A percentile compares a stretch with the other conserved stretches of the same genome.
Conservation (phyloP, 148 eudicot genomes). For the Beta vulgaris region DNA sequence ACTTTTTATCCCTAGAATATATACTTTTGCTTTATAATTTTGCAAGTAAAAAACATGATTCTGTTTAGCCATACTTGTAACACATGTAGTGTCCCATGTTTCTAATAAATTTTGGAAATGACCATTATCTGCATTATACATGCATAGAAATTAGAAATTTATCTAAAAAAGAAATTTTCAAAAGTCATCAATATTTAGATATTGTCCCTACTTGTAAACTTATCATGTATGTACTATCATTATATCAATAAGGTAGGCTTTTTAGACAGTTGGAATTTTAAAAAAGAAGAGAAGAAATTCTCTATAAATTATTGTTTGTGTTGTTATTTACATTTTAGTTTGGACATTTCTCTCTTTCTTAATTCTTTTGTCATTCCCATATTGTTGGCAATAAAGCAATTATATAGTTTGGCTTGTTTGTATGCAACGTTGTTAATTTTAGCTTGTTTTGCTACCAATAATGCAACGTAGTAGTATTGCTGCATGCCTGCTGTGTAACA, state of each 20-base stretch:
- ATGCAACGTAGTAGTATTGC: slow-evolving; percentile 2
- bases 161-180: background rate
- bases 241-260: background rate
- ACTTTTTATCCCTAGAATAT: background rate
- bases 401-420: slow-evolving; percentile 1
- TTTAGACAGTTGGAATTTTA: slow-evolving; percentile 4
- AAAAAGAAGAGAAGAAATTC: background rate
- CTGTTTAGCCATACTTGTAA: slow-evolving; percentile 19
- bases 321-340: background rate
- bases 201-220: slow-evolving; percentile 17
- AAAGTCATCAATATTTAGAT: background rate
- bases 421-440: slow-evolving; percentile 1
- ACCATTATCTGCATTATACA: slow-evolving; percentile 10
- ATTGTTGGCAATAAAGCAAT: slow-evolving; percentile 31
- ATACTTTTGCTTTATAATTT: slow-evolving; percentile 11
- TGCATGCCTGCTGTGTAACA: background rate
- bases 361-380: slow-evolving; percentile 30
- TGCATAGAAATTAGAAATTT: background rate
- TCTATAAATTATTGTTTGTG: slow-evolving; percentile 18
- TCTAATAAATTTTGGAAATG: background rate
- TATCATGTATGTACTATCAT: slow-evolving; percentile 8
- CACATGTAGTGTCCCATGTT: slow-evolving; percentile 28
- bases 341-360: slow-evolving; percentile 1
- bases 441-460: slow-evolving; percentile 15
- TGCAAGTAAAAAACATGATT: slow-evolving; percentile 9